A percentile compares a stretch with the other conserved stretches of the same genome.
phyloP scores from a whole-genome alignment of 129 eudicot genomes.

The Deinandra increscens region DNA sequence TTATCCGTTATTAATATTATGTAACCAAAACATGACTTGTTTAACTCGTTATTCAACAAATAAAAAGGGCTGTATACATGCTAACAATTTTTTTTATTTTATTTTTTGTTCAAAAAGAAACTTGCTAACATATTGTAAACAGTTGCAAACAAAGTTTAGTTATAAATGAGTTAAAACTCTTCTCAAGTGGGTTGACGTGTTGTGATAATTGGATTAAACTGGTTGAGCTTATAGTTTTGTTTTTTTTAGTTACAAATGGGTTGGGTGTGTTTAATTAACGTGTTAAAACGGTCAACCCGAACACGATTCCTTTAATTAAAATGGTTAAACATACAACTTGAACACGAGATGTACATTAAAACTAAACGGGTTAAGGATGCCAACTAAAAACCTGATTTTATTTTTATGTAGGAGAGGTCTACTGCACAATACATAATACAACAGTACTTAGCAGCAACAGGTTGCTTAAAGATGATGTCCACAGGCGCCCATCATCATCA shows the following conservation, averaged over 20 bases:
- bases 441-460: constrained; percentile 64
- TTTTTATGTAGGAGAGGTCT: constrained; percentile 43
- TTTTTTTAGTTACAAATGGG: neutral
- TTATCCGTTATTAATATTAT: too few species aligned
- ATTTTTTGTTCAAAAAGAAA: too few species aligned
- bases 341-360: neutral
- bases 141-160: too few species aligned
- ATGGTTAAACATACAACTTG: neutral
- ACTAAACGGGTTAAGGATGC: neutral
- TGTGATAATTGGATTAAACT: too few species aligned
- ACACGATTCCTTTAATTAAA: neutral
- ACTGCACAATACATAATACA: constrained; percentile 67
- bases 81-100: too few species aligned
- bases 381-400: neutral
- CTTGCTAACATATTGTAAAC: too few species aligned
- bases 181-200: too few species aligned
- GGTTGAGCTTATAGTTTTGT: too few species aligned
- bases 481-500: neutral
- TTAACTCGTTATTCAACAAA: too few species aligned
- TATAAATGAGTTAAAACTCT: too few species aligned
- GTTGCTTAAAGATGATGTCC: constrained; percentile 42
- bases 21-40: too few species aligned
- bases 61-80: too few species aligned
- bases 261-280: neutral
- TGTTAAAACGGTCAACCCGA: neutral